phyloP scores from a whole-genome alignment of 2,329 filamentous ascomycete species.

The Ascochyta viciae-villosae region DNA sequence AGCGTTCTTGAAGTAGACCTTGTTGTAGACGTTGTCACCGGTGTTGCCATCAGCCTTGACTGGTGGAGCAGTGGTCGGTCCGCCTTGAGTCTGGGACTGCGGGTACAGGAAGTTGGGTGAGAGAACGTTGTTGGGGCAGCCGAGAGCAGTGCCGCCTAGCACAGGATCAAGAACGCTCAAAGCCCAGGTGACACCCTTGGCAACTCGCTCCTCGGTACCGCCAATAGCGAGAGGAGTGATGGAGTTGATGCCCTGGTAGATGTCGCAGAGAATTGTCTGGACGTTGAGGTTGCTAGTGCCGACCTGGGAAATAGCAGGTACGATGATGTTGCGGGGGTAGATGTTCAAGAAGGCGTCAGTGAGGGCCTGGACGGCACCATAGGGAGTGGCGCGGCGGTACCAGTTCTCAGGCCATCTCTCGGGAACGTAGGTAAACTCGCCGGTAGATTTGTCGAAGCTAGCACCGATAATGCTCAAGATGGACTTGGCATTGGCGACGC shows the following conservation, averaged over 20 bases:
- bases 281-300: conserved; percentile 42
- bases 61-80: conserved; percentile 36
- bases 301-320: conserved; percentile 37
- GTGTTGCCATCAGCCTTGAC: conserved; percentile 31
- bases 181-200: conserved; percentile 37
- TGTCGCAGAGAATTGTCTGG: conserved; percentile 43
- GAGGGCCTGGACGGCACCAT: conserved; percentile 51
- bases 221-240: conserved; percentile 43
- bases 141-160: conserved; percentile 40
- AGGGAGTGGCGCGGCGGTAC: conserved; percentile 57
- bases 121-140: conserved; percentile 39
- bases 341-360: conserved; percentile 42
- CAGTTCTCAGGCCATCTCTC: conserved; percentile 63
- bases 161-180: conserved; percentile 40
- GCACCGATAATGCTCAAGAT: conserved; percentile 58
- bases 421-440: conserved; percentile 56
- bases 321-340: conserved; percentile 45
- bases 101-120: conserved; percentile 42
- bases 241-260: conserved; percentile 47
- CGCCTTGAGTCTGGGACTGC: conserved; percentile 34
- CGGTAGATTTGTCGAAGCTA: conserved; percentile 51
- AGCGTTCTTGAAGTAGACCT: conserved; percentile 46
- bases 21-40: conserved; percentile 48
- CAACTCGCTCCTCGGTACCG: conserved; percentile 29
- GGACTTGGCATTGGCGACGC: conserved; percentile 42